phyloP scores from a whole-genome alignment of 148 eudicot species.

The Polygonum aviculare region DNA sequence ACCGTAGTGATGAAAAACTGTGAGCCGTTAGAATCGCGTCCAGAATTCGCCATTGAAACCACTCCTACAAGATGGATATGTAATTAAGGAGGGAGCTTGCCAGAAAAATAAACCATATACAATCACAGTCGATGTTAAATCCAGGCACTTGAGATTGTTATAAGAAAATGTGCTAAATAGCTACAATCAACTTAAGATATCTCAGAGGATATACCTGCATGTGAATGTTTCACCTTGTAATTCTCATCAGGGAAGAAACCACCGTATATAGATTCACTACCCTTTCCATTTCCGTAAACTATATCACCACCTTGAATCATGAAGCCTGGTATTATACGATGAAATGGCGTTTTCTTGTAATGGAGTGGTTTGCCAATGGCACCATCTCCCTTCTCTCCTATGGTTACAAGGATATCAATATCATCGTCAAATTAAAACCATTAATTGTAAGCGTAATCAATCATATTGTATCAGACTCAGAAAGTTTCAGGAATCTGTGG shows the following conservation, averaged over 20 bases:
- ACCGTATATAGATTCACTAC: slow-evolving; percentile 76
- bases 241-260: slow-evolving; percentile 75
- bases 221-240: slow-evolving; percentile 72
- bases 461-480: not conserved
- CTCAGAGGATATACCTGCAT: slow-evolving; percentile 40
- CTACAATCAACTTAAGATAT: not conserved
- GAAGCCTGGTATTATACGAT: slow-evolving; percentile 91
- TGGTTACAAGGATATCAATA: not conserved
- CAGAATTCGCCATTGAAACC: slow-evolving; percentile 88
- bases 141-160: not conserved
- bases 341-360: slow-evolving; percentile 75
- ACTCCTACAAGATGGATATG: slow-evolving; percentile 40
- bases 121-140: not conserved
- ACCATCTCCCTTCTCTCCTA: slow-evolving; percentile 73
- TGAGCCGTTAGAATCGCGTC: slow-evolving; percentile 90
- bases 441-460: not conserved
- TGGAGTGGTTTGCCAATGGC: slow-evolving; percentile 59
- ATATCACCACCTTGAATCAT: slow-evolving; percentile 98
- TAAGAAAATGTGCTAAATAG: not conserved
- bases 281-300: slow-evolving; percentile 61
- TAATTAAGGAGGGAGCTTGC: not conserved
- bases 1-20: slow-evolving; percentile 95
- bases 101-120: not conserved
- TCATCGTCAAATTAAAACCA: not conserved
- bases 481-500: not conserved